Evolutionary conservation across 2,329 filamentous ascomycete species (phyloP).

Genomic region (Fusarium agapanthi): DNA sequence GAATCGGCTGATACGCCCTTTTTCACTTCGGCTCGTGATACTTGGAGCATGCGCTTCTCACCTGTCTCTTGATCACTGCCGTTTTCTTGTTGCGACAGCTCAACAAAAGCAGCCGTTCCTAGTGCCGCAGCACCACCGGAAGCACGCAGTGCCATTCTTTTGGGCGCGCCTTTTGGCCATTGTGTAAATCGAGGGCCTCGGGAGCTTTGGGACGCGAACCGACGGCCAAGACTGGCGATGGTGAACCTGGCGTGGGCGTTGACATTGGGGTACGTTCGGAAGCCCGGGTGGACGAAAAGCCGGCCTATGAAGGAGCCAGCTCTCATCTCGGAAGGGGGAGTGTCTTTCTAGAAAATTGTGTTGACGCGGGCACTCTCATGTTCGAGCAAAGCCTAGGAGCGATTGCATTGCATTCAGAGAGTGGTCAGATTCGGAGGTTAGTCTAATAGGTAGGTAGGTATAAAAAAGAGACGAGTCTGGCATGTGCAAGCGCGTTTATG

Average conservation of each 20-base stretch:
- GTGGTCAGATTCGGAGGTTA: not conserved
- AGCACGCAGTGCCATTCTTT: slow-evolving; percentile 49
- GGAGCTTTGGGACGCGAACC: slow-evolving; percentile 39
- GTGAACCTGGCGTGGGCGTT: slow-evolving; percentile 7
- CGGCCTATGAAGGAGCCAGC: slow-evolving; percentile 54
- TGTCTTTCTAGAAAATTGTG: not conserved
- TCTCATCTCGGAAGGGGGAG: slow-evolving; percentile 55
- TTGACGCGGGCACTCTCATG: slow-evolving; percentile 31
- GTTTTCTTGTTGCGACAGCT: slow-evolving; percentile 65
- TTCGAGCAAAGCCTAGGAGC: slow-evolving; percentile 10
- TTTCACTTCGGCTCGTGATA: slow-evolving; percentile 78
- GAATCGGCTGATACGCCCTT: slow-evolving; percentile 72
- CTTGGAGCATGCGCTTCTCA: slow-evolving; percentile 87
- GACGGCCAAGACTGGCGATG: slow-evolving; percentile 28
- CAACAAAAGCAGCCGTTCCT: slow-evolving; percentile 65
- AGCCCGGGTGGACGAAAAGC: slow-evolving; percentile 52
- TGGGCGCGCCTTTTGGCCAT: slow-evolving; percentile 34
- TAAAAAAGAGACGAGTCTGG: not conserved
- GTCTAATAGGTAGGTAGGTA: not conserved
- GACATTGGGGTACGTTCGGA: slow-evolving; percentile 41
- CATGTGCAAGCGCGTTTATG: slow-evolving; percentile 30
- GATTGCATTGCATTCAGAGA: slow-evolving; percentile 28
- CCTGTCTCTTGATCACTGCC: slow-evolving; percentile 66
- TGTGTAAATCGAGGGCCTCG: slow-evolving; percentile 38
- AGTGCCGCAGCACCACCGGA: slow-evolving; percentile 55